Evolutionary conservation across 106 monocot species (phyloP).

Genomic region (Dactylorhiza incarnata): DNA sequence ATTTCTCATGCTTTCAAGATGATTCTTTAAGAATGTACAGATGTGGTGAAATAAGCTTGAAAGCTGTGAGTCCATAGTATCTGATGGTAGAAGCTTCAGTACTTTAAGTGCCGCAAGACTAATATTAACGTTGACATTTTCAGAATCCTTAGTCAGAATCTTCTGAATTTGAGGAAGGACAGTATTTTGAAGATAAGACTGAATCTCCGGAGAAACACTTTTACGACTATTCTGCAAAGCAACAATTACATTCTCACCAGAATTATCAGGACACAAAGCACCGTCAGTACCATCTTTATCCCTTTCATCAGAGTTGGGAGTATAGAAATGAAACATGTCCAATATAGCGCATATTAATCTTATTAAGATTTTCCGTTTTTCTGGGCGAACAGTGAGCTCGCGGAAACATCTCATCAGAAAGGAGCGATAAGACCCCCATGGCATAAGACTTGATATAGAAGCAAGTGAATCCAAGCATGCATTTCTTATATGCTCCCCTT

Average conservation of each 20-base stretch:
- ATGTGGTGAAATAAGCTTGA: conserved; percentile 63
- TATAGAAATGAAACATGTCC: conserved; percentile 65
- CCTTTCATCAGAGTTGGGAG: neutral
- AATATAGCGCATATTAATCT: conserved; percentile 67
- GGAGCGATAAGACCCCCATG: conserved; percentile 54
- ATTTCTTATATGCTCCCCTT: conserved; percentile 72
- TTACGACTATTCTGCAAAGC: neutral
- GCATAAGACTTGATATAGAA: conserved; percentile 60
- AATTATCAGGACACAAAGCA: neutral
- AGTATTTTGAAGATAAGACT: conserved; percentile 41
- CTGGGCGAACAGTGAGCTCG: conserved; percentile 50
- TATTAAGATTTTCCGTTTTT: conserved; percentile 69
- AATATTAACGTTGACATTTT: conserved; percentile 66
- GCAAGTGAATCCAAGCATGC: conserved; percentile 71
- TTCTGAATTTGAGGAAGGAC: conserved; percentile 56
- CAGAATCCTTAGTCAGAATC: conserved; percentile 51
- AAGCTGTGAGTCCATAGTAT: conserved; percentile 70
- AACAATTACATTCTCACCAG: neutral
- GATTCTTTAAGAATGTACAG: conserved; percentile 69
- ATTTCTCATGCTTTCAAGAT: conserved; percentile 72
- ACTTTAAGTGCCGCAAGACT: conserved; percentile 76
- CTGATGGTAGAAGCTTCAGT: conserved; percentile 63
- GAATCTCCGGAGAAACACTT: conserved; percentile 27
- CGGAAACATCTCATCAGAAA: conserved; percentile 65
- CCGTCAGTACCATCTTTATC: conserved; percentile 1